Evolutionary conservation across 148 eudicot species (phyloP), one percentile per base, ranked within the genome.

Genomic region (Talinum fruticosum): DNA sequence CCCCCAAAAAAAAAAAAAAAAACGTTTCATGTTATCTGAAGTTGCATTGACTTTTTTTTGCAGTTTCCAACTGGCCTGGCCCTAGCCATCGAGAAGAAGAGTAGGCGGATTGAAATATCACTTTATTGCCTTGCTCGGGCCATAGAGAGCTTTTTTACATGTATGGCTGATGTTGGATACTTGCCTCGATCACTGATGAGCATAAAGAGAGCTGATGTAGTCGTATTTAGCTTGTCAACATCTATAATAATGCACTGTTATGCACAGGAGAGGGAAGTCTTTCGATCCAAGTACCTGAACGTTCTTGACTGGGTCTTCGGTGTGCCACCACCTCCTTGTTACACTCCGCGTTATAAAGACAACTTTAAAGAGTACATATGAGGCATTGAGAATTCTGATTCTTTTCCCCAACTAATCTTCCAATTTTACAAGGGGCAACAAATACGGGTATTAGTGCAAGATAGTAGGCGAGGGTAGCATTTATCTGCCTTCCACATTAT

Each of bases 271-370:
- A 87, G 99, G 73, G 99, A 96, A 67, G 99, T 96, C 16, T 96
- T 96, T 57, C 84, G 91, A 59, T 96, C 99, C 21, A 96, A 96
- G 86, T 96, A 96, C 87, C 84, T 93, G 66, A 96, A 96, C 62
- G 99, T 96, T 82, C 95, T 96, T 5, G 99, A 96, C n/a, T 96
- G 99, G 99, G 99, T 96, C 37, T 96, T 96, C 35, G 99, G 99
- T 24, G 89, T 96, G 78, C 99, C 99, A 44, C 90, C 89, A 16
- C 85, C 98, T 32, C 88, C 89, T 73, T 80, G 89, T 68, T 91
- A 91, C 76, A 93, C 97, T 29, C 98, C 98, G 3, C 87, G 89
- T 14, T 71, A 71, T 72, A 78, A 76, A 70, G 66, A 79, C 38
- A 69, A 38, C 29, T 57, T 8, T 16, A 83, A 73, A 65, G 35